Evolutionary conservation across 1,284 basidiomycete genomes (phyloP).

Genomic region (Puccinia brachypodii): DNA sequence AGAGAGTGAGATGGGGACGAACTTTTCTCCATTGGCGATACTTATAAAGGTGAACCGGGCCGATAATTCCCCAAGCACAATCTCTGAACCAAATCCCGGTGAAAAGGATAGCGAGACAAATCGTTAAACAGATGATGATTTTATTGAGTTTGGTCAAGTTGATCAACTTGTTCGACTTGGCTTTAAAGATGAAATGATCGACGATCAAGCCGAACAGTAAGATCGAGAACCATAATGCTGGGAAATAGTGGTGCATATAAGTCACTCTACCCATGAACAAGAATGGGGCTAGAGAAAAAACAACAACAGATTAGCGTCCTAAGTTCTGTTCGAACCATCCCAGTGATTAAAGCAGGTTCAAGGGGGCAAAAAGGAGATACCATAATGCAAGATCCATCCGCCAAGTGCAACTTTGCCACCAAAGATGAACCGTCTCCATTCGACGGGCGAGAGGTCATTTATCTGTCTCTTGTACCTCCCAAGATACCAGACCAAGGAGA

Average conservation of each 20-base stretch:
- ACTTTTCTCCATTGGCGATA: conserved; percentile 41
- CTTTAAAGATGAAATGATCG: conserved; percentile 86
- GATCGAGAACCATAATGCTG: conserved; percentile 92
- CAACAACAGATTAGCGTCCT: background rate
- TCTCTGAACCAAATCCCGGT: conserved; percentile 94
- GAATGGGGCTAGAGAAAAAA: conserved; percentile 72
- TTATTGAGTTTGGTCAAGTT: conserved; percentile 62
- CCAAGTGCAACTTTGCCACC: conserved; percentile 85
- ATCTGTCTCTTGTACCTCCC: conserved; percentile 84
- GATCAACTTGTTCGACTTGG: conserved; percentile 64
- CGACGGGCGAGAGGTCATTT: conserved; percentile 72
- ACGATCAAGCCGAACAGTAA: conserved; percentile 85
- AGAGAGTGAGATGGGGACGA: background rate
- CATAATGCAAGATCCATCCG: conserved; percentile 88
- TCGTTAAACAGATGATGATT: conserved; percentile 68
- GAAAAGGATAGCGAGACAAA: conserved; percentile 66
- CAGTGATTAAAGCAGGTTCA: background rate
- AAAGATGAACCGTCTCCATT: conserved; percentile 93
- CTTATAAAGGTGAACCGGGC: conserved; percentile 31
- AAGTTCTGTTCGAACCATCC: background rate
- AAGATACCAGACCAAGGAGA: conserved; percentile 69
- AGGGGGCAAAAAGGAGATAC: conserved; percentile 61
- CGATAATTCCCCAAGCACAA: conserved; percentile 63
- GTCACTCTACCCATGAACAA: conserved; percentile 84
- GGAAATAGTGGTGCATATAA: conserved; percentile 62